Conservation (phyloP, 2,329 filamentous ascomycete species). For the Fusarium pilosicola region DNA sequence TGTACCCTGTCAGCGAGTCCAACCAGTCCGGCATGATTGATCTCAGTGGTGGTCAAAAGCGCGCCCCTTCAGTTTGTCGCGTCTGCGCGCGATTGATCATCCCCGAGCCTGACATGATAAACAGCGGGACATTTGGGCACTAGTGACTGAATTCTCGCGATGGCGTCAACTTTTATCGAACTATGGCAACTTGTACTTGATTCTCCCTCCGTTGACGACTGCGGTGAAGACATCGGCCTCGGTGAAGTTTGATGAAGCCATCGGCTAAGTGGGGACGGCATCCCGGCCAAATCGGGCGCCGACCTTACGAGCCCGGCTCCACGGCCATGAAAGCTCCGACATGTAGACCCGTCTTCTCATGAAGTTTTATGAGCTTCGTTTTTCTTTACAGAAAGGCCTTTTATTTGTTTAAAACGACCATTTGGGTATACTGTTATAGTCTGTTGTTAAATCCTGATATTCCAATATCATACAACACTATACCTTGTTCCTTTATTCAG, state of each 20-base stretch:
- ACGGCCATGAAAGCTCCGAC: background rate
- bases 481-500: background rate
- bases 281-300: background rate
- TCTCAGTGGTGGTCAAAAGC: background rate
- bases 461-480: background rate
- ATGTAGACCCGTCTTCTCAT: background rate
- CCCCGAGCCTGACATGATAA: too few relatives aligned
- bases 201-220: background rate
- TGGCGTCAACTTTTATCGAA: accelerated
- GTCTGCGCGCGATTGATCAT: accelerated
- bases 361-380: background rate
- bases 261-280: background rate
- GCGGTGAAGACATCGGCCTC: background rate
- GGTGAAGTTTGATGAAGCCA: background rate
- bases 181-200: background rate
- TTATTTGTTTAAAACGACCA: accelerated
- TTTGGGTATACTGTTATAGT: too few relatives aligned
- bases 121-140: background rate
- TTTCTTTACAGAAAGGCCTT: background rate
- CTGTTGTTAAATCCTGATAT: accelerated
- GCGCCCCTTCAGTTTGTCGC: background rate
- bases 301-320: background rate
- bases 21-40: accelerated
- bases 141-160: accelerated
- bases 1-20: too few relatives aligned